These are phyloP conservation scores for Talaromyces liani DNA, from an alignment of 495 filamentous ascomycete genomes.

Conservation along the genomic window DNA sequence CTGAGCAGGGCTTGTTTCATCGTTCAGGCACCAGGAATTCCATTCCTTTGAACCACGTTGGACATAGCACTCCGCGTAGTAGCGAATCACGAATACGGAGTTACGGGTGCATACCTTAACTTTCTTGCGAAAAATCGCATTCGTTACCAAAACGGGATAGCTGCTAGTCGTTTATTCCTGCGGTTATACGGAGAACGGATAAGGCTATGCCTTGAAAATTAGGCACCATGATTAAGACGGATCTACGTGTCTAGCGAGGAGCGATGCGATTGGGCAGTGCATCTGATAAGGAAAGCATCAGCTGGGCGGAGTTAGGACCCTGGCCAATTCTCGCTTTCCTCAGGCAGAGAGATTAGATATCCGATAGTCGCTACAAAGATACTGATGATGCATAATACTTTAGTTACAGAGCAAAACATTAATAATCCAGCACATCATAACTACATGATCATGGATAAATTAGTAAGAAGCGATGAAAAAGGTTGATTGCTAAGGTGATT, in stretches of 20 bases:
- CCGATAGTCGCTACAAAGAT: not conserved
- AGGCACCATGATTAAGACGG: not conserved
- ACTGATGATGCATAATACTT: not conserved
- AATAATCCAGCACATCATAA: not conserved
- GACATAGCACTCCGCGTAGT: no score
- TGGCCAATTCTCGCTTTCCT: not conserved
- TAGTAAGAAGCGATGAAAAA: not conserved
- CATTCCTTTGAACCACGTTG: not conserved
- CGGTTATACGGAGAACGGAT: not conserved
- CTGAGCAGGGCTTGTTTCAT: not conserved
- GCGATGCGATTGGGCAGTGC: not conserved
- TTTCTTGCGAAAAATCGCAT: not conserved
- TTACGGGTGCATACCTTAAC: no score
- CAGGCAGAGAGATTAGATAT: not conserved
- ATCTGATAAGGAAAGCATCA: not conserved
- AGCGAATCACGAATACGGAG: no score
- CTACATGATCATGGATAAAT: not conserved
- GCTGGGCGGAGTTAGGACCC: no score
- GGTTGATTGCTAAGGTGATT: not conserved
- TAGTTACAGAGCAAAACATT: not conserved
- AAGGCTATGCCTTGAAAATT: not conserved
- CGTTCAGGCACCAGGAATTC: conserved; percentile 2
- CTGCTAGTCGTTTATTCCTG: not conserved
- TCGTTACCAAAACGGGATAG: not conserved
- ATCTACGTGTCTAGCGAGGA: not conserved